Base-by-base conservation (phyloP, 2,329 filamentous ascomycete genomes). In the Sporothrix curviconia region DNA sequence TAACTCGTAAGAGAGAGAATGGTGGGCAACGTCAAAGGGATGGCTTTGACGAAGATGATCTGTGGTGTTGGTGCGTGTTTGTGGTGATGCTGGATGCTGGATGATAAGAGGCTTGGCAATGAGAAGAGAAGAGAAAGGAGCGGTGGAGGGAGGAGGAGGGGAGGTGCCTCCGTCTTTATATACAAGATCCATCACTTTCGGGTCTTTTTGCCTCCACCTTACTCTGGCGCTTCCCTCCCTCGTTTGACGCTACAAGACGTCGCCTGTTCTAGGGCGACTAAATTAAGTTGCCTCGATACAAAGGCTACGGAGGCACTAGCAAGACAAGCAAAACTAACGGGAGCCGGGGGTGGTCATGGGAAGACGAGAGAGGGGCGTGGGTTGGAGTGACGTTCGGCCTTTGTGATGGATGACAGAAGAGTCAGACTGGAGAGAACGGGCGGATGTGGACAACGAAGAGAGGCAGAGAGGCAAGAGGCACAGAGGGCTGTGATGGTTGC, bases 1-100 rank as follows among this genome's bases (percentile, higher is more conserved):
- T 63, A 63, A 63, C 61, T 62, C 55, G 61, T 32, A 50, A 34
- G 17, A 42, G 59, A 55, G 60, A 51, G 53, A 63, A 63, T 63
- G 55, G 43, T 63, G 59, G 59, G 55, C 57, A 58, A 58, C 55
- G 42, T 39, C 14, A 24, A 40, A n/a, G 11, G 12, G 19, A 3
- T 30, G 14, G n/a, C n/a, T 51, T 42, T 54, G 46, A 34, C 7
- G n/a, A n/a, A 11, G 32, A 34, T 44, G 4, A 11, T 17, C 24
- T 14, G 39, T 55, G 14, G 28, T 34, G 15, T 9, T 36, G 25
- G 14, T 25, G 14, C n/a, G n/a, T n/a, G 36, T 39, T 39, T 34
- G 32, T 12, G 7, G 19, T 22, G 24, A 30, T 25, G 8, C 9
- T 28, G 24, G 14, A 25, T 55, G 28, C 6, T 17, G 11, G 7